Percentiles rank a stretch among this genome's conserved stretches.
phyloP scores from a whole-genome alignment of 805 yeast genomes.

The Monosporozyma unispora region DNA sequence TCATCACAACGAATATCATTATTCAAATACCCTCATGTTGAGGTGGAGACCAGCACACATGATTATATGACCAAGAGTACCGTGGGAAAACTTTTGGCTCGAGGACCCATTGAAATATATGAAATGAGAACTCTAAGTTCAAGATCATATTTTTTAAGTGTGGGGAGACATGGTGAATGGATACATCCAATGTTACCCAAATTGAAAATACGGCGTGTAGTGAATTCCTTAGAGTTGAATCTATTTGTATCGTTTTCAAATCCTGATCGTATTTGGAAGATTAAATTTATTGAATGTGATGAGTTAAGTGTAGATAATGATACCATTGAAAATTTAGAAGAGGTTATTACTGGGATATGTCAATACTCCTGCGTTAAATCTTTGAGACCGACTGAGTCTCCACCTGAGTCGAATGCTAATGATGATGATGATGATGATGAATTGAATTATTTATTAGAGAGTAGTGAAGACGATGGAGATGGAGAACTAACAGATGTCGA shows the following conservation, averaged over 20 bases:
- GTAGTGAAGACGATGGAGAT: conserved; percentile 7
- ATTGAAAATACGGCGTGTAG: conserved; percentile 42
- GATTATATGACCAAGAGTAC: background rate
- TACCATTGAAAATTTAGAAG: conserved; percentile 22
- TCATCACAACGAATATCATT: conserved; percentile 28
- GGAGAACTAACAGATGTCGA: conserved; percentile 4
- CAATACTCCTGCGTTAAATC: conserved; percentile 5
- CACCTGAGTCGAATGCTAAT: background rate
- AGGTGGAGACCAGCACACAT: conserved; percentile 12
- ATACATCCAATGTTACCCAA: conserved; percentile 68
- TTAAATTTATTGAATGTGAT: conserved; percentile 24
- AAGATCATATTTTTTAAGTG: conserved; percentile 20
- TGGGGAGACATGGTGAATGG: conserved; percentile 31
- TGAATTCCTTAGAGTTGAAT: conserved; percentile 24
- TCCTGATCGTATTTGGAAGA: conserved; percentile 70
- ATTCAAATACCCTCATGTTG: conserved; percentile 21
- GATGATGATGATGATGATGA: conserved; percentile 7
- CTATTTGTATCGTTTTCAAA: conserved; percentile 60
- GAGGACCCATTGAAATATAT: conserved; percentile 27
- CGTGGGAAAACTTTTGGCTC: conserved; percentile 11
- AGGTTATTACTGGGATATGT: conserved; percentile 23
- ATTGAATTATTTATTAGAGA: conserved; percentile 19
- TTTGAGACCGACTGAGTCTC: background rate
- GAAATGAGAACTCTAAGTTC: conserved; percentile 12
- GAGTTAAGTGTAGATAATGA: conserved; percentile 7